phyloP scores from a whole-genome alignment of 495 filamentous ascomycete species.

The Annulohypoxylon moriforme region DNA sequence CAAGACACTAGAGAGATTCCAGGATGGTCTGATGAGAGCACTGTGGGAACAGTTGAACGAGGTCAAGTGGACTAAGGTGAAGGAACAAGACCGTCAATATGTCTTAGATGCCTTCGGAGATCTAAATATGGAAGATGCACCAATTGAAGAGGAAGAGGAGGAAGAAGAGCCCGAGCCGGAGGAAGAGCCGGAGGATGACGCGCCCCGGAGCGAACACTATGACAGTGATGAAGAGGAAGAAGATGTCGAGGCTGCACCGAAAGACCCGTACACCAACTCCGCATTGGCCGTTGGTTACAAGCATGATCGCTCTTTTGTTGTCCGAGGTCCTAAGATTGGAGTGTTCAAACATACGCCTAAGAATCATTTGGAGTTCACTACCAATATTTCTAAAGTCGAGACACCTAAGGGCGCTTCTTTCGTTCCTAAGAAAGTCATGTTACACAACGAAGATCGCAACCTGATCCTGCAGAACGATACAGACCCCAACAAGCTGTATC shows the following conservation, averaged over 20 bases:
- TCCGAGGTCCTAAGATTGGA: conserved; percentile 96
- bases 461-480: conserved; percentile 89
- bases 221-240: conserved; percentile 94
- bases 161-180: conserved; percentile 72
- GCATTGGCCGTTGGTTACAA: conserved; percentile 98
- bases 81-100: conserved; percentile 92
- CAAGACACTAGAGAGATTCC: conserved; percentile 83
- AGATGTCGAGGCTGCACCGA: conserved; percentile 74
- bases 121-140: conserved; percentile 86
- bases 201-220: conserved; percentile 71
- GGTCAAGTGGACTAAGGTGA: conserved; percentile 91
- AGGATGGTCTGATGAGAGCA: conserved; percentile 92
- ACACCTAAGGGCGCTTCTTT: conserved; percentile 89
- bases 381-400: conserved; percentile 94
- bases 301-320: conserved; percentile 95
- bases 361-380: conserved; percentile 95
- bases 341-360: conserved; percentile 97
- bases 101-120: conserved; percentile 97
- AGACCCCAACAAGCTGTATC: conserved; percentile 92
- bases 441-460: conserved; percentile 91
- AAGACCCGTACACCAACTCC: conserved; percentile 90
- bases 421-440: conserved; percentile 97
- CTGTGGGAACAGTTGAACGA: conserved; percentile 98
- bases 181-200: conserved; percentile 74
- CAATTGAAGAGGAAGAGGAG: conserved; percentile 68